Evolutionary conservation across 176 grass and related monocot species (phyloP).

Genomic region (Musa acuminata): DNA sequence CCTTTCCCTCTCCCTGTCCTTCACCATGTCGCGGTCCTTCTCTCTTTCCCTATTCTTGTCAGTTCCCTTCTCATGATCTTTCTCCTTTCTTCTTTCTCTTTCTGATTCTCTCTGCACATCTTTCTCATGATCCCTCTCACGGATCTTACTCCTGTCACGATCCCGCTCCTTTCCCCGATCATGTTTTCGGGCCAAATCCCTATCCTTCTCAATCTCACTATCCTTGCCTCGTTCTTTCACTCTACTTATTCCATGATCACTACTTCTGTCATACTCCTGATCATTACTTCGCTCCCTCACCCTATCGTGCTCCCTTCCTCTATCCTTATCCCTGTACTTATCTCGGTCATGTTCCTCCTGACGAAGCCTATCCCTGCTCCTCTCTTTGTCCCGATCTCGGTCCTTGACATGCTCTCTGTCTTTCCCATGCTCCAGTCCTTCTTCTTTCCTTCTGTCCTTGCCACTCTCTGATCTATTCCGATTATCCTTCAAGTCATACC

Average conservation of each 20-base stretch:
- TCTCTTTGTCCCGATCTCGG: conserved; percentile 13
- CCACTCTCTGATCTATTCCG: conserved; percentile 2
- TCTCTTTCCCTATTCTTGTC: conserved; percentile 4
- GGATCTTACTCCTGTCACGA: conserved; percentile 12
- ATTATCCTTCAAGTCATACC: conserved; percentile 6
- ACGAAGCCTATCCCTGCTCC: conserved; percentile 10
- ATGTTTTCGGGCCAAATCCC: conserved; percentile 4
- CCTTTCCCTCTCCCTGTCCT: background rate
- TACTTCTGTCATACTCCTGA: background rate
- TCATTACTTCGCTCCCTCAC: conserved; percentile 8
- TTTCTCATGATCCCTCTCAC: conserved; percentile 9
- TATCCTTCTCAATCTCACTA: conserved; percentile 4
- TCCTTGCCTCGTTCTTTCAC: conserved; percentile 9
- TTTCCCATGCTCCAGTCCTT: conserved; percentile 5
- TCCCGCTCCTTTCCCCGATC: conserved; percentile 9
- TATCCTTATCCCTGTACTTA: conserved; percentile 16
- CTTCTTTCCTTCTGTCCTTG: conserved; percentile 16
- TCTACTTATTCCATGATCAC: conserved; percentile 15
- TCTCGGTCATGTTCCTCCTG: conserved; percentile 7
- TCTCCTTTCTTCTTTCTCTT: conserved; percentile 15
- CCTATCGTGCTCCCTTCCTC: conserved; percentile 14
- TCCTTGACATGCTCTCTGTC: conserved; percentile 10
- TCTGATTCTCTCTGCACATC: conserved; percentile 11
- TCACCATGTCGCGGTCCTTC: background rate
- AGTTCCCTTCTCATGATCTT: conserved; percentile 11